Evolutionary conservation across 257 asterid species (phyloP).

Genomic region (Coffea eugenioides): DNA sequence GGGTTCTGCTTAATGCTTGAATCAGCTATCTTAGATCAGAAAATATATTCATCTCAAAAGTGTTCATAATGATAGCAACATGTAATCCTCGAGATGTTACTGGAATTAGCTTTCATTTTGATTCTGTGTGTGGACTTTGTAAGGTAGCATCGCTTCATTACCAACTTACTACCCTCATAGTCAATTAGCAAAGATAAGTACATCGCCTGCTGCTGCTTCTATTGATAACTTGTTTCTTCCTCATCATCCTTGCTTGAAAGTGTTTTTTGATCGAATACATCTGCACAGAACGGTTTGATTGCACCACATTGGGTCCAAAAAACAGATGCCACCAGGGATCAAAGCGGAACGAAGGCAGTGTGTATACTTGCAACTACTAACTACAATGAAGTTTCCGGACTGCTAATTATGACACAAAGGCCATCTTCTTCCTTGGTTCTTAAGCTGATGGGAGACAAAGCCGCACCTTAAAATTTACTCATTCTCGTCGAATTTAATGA

Average conservation of each 20-base stretch:
- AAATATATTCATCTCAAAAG: background rate
- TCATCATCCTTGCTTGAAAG: background rate
- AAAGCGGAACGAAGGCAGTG: too few relatives aligned
- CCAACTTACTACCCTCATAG: background rate
- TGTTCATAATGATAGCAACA: background rate
- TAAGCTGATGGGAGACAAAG: background rate
- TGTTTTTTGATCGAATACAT: background rate
- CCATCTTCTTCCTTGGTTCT: background rate
- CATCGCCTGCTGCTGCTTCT: background rate
- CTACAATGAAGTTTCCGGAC: too few relatives aligned
- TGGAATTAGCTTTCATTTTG: background rate
- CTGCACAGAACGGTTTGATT: too few relatives aligned
- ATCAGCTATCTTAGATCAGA: background rate
- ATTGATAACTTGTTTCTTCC: background rate
- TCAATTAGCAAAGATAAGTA: background rate
- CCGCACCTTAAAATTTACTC: background rate
- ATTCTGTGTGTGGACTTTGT: background rate
- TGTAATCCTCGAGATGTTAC: background rate
- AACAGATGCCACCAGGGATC: too few relatives aligned
- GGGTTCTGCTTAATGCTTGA: background rate
- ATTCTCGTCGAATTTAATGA: background rate
- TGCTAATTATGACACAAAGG: background rate
- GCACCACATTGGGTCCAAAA: too few relatives aligned
- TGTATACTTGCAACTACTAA: too few relatives aligned
- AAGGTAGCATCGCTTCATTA: too few relatives aligned